Percentiles rank a stretch among this genome's conserved stretches.
These are phyloP conservation scores for Blastobotrys aristatus DNA, from an alignment of 1,139 yeast genomes.

Conservation along the genomic window DNA sequence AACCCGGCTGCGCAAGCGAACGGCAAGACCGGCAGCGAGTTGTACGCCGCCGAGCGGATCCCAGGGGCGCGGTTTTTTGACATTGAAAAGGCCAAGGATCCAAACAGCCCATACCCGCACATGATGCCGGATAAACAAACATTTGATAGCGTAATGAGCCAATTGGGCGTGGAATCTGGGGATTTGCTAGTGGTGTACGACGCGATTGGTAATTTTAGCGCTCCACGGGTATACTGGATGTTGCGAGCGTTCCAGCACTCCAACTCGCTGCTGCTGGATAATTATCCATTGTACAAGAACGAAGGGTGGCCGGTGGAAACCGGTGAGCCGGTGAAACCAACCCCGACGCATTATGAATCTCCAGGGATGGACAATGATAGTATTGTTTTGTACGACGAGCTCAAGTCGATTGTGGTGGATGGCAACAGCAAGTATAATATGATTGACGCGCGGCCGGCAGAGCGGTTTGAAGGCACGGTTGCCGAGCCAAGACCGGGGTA, in stretches of 20 bases:
- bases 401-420: constrained; percentile 49
- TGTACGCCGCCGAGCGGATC: constrained; percentile 47
- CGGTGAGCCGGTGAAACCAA: constrained; percentile 25
- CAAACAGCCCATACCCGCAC: constrained; percentile 66
- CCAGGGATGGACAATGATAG: constrained; percentile 41
- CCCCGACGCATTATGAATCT: constrained; percentile 36
- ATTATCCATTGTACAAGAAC: constrained; percentile 50
- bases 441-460: constrained; percentile 77
- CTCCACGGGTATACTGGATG: constrained; percentile 92
- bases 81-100: constrained; percentile 62
- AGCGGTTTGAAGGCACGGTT: constrained; percentile 67
- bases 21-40: constrained; percentile 53
- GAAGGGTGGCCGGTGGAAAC: constrained; percentile 40
- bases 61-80: constrained; percentile 73
- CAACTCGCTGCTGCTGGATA: constrained; percentile 62
- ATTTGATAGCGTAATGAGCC: constrained; percentile 50
- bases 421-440: constrained; percentile 46
- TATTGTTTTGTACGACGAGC: constrained; percentile 61
- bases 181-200: constrained; percentile 82
- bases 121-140: constrained; percentile 66
- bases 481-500: constrained; percentile 89
- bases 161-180: constrained; percentile 37
- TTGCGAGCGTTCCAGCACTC: constrained; percentile 71
- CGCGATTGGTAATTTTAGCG: constrained; percentile 73
- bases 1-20: constrained; percentile 58